Base-by-base conservation (phyloP, 2,329 filamentous ascomycete genomes). In the Fusarium agapanthi region DNA sequence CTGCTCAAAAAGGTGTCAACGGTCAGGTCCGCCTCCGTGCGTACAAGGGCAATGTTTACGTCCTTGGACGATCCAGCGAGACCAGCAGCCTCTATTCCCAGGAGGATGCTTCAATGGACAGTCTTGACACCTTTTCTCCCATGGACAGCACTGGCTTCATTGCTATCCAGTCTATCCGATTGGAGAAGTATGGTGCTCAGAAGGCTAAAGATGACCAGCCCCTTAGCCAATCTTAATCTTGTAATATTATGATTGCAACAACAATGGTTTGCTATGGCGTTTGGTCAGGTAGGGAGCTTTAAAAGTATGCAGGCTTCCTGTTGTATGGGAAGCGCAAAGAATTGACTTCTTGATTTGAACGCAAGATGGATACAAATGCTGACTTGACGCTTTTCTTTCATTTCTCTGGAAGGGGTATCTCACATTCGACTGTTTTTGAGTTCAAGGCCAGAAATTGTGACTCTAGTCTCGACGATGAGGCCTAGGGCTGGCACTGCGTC, bases 91-190 rank as follows among this genome's bases (percentile, higher is more conserved):
- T 89, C 8, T 89, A 89, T 81, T 83, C 79, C 15, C 83, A 85
- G 78, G 80, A 85, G 59, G 82, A 88, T 66, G 82, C 84, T 4
- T 84, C 80, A 56, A 89, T 89, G 70, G 87, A 80, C 74, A 85
- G 84, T 78, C 85, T 91, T 79, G 88, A 73, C 82, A 86, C 86
- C 76, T 91, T 92, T 84, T 87, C 87, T 72, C 88, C 85, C 72
- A 93, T 93, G 91, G 92, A 94, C 79, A 89, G 90, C 75, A 88
- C 79, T 26, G 87, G 87, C 32, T 91, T 91, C 79, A 90, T 95
- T 79, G 87, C 53, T 83, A 73, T 73, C 28, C 70, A 71, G 32
- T 61, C 70, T 32, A 74, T 73, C 40, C 71, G 71, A 44, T 30
- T 92, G 57, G 84, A 90, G 82, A 91, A 83, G 76, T 81, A 81